Evolutionary conservation across 495 filamentous ascomycete species (phyloP).

Genomic region (Annulohypoxylon moriforme): DNA sequence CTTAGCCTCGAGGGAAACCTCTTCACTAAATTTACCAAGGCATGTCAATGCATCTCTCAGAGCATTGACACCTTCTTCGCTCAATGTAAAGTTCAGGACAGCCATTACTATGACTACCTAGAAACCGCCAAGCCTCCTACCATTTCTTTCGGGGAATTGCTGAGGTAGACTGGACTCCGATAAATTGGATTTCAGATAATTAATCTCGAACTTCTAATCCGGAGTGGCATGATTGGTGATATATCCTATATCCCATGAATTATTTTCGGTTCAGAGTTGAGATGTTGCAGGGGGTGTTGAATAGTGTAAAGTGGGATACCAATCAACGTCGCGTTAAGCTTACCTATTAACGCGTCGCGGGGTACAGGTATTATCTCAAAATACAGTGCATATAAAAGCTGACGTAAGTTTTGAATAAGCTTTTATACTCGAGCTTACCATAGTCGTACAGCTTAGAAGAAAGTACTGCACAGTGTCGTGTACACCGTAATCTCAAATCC

Average conservation of each 20-base stretch:
- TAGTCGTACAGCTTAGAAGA: background rate
- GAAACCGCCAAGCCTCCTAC: background rate
- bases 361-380: constrained; percentile 3
- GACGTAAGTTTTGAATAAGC: background rate
- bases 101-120: constrained; percentile 62
- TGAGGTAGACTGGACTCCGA: background rate
- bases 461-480: background rate
- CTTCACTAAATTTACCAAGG: constrained; percentile 91
- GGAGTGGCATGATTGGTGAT: background rate
- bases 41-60: constrained; percentile 89
- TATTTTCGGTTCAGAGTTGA: background rate
- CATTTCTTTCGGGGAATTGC: background rate
- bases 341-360: constrained; percentile 28
- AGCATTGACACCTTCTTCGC: constrained; percentile 74
- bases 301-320: background rate
- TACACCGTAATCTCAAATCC: background rate
- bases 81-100: constrained; percentile 80
- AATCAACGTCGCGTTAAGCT: constrained; percentile 33
- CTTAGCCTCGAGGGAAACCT: constrained; percentile 85
- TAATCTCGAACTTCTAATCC: background rate
- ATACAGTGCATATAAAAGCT: constrained; percentile 23
- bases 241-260: background rate
- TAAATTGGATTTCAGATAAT: background rate
- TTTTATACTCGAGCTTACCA: background rate
- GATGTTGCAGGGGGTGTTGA: background rate